Base-by-base conservation (phyloP, 2,329 filamentous ascomycete genomes). In the Cercospora beticola region DNA sequence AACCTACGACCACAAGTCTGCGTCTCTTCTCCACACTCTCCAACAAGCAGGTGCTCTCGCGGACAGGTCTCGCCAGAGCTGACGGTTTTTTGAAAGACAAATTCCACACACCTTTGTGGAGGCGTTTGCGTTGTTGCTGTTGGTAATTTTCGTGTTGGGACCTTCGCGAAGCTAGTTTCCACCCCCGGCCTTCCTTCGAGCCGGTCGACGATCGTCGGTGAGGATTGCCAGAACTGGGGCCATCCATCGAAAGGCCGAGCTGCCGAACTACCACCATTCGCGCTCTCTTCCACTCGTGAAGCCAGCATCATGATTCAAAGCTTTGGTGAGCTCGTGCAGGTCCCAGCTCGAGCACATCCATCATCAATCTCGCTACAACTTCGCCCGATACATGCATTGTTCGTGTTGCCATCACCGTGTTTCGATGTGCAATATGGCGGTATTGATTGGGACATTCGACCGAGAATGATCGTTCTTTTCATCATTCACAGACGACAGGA, bases 131-230 rank as follows among this genome's bases (percentile, higher is more conserved):
- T 43, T 49, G 16, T 28, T 49, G 26, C 18, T 58, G 49, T 64
- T 64, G 62, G 46, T 36, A 52, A 66, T 62, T 64, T 70, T 70
- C 65, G 62, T 60, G 70, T 70, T 72, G 68, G 65, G 64, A 66
- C 65, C 59, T 56, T 65, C 62, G 54, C 62, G 49, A 58, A 60
- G 64, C 62, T 58, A 65, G 43, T 62, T 68, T 63, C 26, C 64
- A 66, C 28, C 65, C 61, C 60, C 61, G 66, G 69, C 69, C 69
- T 64, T 62, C 70, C 28, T 28, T 64, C 14, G 64, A 31, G 31
- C 56, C 56, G 56, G 56, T 59, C 31, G 28, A 59, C 18, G 62
- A 65, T 65, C 62, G 23, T 18, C 62, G 40, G 33, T 58, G 54
- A 65, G 68, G 68, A 70, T 69, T 33, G 40, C 65, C 60, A 63